Base-by-base conservation (phyloP, 805 yeast species). In the Teunomyces atbi region DNA sequence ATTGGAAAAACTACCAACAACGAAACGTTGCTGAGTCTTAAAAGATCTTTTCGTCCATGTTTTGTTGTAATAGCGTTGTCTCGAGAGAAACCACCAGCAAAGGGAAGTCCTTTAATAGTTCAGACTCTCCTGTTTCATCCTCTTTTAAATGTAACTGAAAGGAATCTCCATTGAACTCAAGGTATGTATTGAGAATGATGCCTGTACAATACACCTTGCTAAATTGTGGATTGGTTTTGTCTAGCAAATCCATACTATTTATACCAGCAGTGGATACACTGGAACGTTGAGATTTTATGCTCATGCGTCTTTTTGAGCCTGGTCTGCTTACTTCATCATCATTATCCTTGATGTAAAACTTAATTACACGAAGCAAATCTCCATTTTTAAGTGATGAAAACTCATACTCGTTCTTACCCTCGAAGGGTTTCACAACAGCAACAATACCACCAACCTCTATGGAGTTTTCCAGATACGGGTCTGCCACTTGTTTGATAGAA, bases 1-100 rank as follows among this genome's bases (percentile, higher is more conserved):
- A 66, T 42, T 73, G 74, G 76, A 67, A 66, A 45, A 57, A 50
- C 12, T 51, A 47, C 18, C 48, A 46, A 29, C 50, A 46, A 34
- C 13, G 28, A 7, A 21, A 46, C 21, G 23, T 12, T 6, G 13
- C 23, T 7, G 39, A 20, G 18, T 20, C 33, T 26, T 38, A 16
- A 27, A 6, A 10, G 3, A 11, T 7, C 15, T 16, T 19, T 5
- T 26, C 15, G 10, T 6, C 26, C 8, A 8, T 23, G 23, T 27
- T 18, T 20, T 46, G 39, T 39, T 46, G 47, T 30, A 66, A 47
- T 3, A 67, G 50, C 1, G 69, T 66, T 2, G 69, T 65, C 49
- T 67, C 71, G 29, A 67, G 54, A 1, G 71, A 60, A 16, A 66
- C 62, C 11, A 55, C 33, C 10, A 41, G 42, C 34, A 66, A 55